These are phyloP conservation scores for Hypsizygus marmoreus DNA, from an alignment of 768 basidiomycete genomes.

Conservation along the genomic window DNA sequence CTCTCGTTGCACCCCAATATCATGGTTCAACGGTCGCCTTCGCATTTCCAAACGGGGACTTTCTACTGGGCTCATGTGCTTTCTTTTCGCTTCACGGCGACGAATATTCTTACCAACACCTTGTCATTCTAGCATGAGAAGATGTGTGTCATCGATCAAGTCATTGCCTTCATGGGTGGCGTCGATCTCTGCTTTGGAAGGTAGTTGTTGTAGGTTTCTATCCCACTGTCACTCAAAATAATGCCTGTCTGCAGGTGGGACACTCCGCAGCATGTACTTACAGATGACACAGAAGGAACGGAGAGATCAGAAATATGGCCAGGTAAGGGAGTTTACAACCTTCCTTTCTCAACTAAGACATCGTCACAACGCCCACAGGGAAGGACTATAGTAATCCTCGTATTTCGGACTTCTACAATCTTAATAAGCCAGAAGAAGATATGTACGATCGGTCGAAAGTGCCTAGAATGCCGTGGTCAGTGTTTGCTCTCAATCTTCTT, in stretches of 20 bases:
- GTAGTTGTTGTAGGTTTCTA: slow-evolving; percentile 28
- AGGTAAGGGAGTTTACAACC: slow-evolving; percentile 44
- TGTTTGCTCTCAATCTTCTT: slow-evolving; percentile 4
- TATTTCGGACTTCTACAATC: slow-evolving; percentile 78
- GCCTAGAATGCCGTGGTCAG: slow-evolving; percentile 95
- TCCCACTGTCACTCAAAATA: neutral
- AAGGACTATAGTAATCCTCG: slow-evolving; percentile 96
- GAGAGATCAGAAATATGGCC: slow-evolving; percentile 83
- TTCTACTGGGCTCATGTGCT: slow-evolving; percentile 97
- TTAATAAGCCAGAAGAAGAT: slow-evolving; percentile 91
- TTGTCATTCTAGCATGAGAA: slow-evolving; percentile 80
- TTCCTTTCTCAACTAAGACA: neutral
- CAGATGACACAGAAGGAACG: slow-evolving; percentile 75
- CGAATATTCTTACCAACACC: slow-evolving; percentile 3
- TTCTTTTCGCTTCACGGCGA: neutral
- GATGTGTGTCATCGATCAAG: slow-evolving; percentile 94
- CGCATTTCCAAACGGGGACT: slow-evolving; percentile 95
- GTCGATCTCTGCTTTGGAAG: slow-evolving; percentile 93
- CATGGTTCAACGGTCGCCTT: slow-evolving; percentile 95
- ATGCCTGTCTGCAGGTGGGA: slow-evolving; percentile 74
- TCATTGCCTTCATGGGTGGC: slow-evolving; percentile 98
- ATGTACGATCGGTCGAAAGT: slow-evolving; percentile 91
- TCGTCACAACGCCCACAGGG: slow-evolving; percentile 43
- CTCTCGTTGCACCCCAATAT: slow-evolving; percentile 86
- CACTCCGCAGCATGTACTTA: slow-evolving; percentile 88